phyloP scores from a whole-genome alignment of 805 yeast species.

The Nakazawaea populi region DNA sequence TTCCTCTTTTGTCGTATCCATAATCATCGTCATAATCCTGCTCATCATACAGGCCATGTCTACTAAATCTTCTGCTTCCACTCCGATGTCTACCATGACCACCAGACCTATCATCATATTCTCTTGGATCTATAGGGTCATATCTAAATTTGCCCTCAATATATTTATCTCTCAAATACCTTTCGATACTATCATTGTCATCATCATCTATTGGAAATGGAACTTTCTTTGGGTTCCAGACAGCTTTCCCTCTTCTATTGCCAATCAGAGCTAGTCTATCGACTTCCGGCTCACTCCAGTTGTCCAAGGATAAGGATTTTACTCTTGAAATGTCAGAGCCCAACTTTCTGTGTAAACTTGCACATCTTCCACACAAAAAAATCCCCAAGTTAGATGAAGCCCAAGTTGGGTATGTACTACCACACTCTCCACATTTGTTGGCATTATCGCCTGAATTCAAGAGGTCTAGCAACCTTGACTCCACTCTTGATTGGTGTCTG shows the following conservation, averaged over 20 bases:
- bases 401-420: slow-evolving; percentile 58
- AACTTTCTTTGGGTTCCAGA: slow-evolving; percentile 64
- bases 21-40: slow-evolving; percentile 10
- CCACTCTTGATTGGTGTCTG: slow-evolving; percentile 12
- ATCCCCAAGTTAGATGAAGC: slow-evolving; percentile 50
- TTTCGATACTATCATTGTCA: slow-evolving; percentile 63
- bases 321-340: slow-evolving; percentile 59
- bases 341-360: slow-evolving; percentile 65
- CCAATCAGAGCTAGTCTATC: slow-evolving; percentile 42
- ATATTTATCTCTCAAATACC: slow-evolving; percentile 63
- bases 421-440: slow-evolving; percentile 80
- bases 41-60: neutral
- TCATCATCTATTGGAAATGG: slow-evolving; percentile 78
- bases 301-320: slow-evolving; percentile 68
- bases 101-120: slow-evolving; percentile 23
- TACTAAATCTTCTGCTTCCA: neutral
- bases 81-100: neutral
- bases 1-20: slow-evolving; percentile 3
- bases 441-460: slow-evolving; percentile 53
- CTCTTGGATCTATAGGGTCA: slow-evolving; percentile 28
- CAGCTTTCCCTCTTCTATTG: slow-evolving; percentile 49
- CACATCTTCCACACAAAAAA: slow-evolving; percentile 81
- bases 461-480: slow-evolving; percentile 42
- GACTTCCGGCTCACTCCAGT: slow-evolving; percentile 58
- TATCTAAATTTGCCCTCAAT: slow-evolving; percentile 52